A percentile compares a stretch with the other conserved stretches of the same genome.
These are phyloP conservation scores for Fusarium siculi DNA, from an alignment of 2,329 filamentous ascomycete species.

Conservation along the genomic window DNA sequence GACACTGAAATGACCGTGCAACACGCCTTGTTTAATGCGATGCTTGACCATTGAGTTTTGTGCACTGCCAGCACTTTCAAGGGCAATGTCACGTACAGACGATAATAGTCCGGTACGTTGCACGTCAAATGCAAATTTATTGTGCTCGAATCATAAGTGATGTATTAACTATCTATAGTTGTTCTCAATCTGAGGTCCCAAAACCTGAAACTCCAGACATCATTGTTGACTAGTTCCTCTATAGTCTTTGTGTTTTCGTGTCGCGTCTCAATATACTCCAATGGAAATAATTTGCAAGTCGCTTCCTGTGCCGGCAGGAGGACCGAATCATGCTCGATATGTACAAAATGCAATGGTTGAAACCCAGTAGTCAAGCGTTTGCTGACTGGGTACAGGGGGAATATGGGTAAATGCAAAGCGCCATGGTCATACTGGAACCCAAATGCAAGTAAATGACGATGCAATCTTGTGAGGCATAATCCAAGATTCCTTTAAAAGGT, in stretches of 20 bases:
- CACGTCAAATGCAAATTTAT: neutral
- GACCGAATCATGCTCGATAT: slow-evolving; percentile 22
- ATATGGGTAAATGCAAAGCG: slow-evolving; percentile 20
- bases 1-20: slow-evolving; percentile 14
- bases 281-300: slow-evolving; percentile 5
- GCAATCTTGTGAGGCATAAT: neutral
- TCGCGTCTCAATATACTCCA: slow-evolving; percentile 28
- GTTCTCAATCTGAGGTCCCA: slow-evolving; percentile 26
- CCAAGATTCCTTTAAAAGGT: neutral
- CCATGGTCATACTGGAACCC: slow-evolving; percentile 5
- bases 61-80: neutral
- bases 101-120: neutral
- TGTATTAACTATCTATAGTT: slow-evolving; percentile 34
- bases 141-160: neutral
- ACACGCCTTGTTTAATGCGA: slow-evolving; percentile 2
- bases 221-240: slow-evolving; percentile 18
- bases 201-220: slow-evolving; percentile 24
- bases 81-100: neutral
- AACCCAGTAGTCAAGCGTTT: slow-evolving; percentile 7
- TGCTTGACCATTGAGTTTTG: slow-evolving; percentile 5
- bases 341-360: slow-evolving; percentile 31
- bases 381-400: slow-evolving; percentile 15
- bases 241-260: slow-evolving; percentile 27
- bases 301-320: slow-evolving; percentile 32
- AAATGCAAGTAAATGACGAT: neutral